Conservation (phyloP, 139 green algal species). For the Coelastrella sp. region DNA sequence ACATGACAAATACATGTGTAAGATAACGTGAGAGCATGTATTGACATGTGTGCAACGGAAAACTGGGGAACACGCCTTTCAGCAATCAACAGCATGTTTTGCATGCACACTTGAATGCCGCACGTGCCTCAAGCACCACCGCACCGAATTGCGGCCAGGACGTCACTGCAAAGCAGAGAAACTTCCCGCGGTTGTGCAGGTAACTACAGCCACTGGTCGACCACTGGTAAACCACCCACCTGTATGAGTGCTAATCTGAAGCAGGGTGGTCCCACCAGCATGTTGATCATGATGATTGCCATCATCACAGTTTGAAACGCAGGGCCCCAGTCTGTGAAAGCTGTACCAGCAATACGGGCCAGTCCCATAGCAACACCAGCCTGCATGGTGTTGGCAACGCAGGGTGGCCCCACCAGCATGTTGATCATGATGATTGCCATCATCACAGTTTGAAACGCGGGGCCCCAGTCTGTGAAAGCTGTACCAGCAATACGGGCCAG, state of each 20-base stretch:
- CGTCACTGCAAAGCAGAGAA: too few species aligned
- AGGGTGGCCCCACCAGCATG: constrained; percentile 81
- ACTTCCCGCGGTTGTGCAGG: too few species aligned
- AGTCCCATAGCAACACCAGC: constrained; percentile 91
- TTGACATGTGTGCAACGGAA: too few species aligned
- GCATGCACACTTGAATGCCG: too few species aligned
- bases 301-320: constrained; percentile 87
- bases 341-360: constrained; percentile 73
- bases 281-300: constrained; percentile 87
- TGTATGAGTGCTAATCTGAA: constrained; percentile 76
- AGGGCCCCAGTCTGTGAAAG: constrained; percentile 81
- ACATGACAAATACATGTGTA: too few species aligned
- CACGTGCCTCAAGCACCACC: too few species aligned
- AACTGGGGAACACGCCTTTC: too few species aligned
- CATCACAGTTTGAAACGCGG: constrained; percentile 85
- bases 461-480: constrained; percentile 80
- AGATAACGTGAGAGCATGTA: too few species aligned
- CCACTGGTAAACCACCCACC: not conserved
- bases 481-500: constrained; percentile 80
- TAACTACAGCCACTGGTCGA: too few species aligned
- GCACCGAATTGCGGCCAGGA: too few species aligned
- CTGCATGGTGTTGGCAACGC: constrained; percentile 53
- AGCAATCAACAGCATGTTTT: too few species aligned
- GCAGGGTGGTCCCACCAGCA: constrained; percentile 82
- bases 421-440: constrained; percentile 89